phyloP scores from a whole-genome alignment of 2,329 filamentous ascomycete species.

The Fusarium praegraminearum region DNA sequence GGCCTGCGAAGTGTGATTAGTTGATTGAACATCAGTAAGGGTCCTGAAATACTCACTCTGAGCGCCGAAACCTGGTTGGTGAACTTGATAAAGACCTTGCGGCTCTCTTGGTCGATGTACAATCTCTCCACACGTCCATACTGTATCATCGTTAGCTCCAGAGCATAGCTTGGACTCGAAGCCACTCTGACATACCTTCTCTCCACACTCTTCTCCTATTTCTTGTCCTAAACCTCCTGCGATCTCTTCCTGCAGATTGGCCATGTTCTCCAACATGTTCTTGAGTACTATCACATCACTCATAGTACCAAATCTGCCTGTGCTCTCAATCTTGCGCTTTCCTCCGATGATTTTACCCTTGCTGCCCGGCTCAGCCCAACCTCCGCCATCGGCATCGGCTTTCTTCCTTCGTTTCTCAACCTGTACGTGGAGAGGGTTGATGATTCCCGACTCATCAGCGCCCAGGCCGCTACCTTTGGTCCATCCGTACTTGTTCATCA shows the following conservation, averaged over 20 bases:
- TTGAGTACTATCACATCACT: slow-evolving; percentile 84
- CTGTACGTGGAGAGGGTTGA: slow-evolving; percentile 84
- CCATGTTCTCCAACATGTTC: slow-evolving; percentile 88
- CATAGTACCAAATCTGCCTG: slow-evolving; percentile 74
- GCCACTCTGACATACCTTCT: slow-evolving; percentile 66
- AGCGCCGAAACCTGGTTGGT: slow-evolving; percentile 86
- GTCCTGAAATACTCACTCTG: slow-evolving; percentile 68
- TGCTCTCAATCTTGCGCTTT: slow-evolving; percentile 62
- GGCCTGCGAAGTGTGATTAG: slow-evolving; percentile 65
- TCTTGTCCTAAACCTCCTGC: slow-evolving; percentile 84
- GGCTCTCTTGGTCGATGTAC: slow-evolving; percentile 74
- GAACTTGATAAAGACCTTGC: slow-evolving; percentile 92
- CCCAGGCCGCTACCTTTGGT: slow-evolving; percentile 88
- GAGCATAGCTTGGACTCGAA: neutral
- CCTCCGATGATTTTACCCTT: slow-evolving; percentile 86
- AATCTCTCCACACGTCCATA: slow-evolving; percentile 87
- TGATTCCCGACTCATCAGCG: slow-evolving; percentile 83
- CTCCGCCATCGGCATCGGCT: slow-evolving; percentile 81
- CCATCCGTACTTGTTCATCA: slow-evolving; percentile 97
- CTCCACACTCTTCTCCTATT: slow-evolving; percentile 92
- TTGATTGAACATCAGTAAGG: neutral
- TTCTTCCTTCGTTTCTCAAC: slow-evolving; percentile 88
- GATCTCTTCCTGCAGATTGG: slow-evolving; percentile 80
- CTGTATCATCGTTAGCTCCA: slow-evolving; percentile 55
- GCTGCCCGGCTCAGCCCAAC: slow-evolving; percentile 76